These are phyloP conservation scores for Nicotiana rustica DNA, from an alignment of 305 asterid species.

Conservation along the genomic window DNA sequence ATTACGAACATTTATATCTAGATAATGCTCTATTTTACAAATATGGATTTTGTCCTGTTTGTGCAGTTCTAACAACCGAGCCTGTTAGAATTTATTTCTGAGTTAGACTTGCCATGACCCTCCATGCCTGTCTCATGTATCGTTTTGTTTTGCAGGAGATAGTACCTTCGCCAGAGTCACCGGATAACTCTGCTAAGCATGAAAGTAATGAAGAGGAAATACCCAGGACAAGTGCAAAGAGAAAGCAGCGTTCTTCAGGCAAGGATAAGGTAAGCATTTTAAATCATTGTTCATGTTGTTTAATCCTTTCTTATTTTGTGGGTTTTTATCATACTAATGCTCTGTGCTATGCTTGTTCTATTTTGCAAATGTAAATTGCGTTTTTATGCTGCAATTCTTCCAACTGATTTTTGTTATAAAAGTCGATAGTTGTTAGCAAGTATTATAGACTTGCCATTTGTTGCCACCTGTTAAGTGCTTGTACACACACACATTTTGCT, in stretches of 20 bases:
- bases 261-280: conserved; percentile 24
- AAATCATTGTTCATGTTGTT: not conserved
- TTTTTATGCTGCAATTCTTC: not conserved
- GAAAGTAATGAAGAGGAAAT: conserved; percentile 24
- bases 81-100: not conserved
- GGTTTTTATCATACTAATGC: not conserved
- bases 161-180: not conserved
- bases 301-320: conserved; percentile 11
- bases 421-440: conserved; percentile 3
- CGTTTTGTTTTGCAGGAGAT: conserved; percentile 13
- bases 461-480: not conserved
- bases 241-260: conserved; percentile 55
- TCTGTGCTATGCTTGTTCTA: not conserved
- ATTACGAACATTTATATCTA: not conserved
- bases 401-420: not conserved
- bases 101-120: not conserved
- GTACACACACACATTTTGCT: not conserved
- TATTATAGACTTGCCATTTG: not conserved
- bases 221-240: conserved; percentile 28
- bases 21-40: not conserved
- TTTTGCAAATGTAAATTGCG: not conserved
- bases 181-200: conserved; percentile 27
- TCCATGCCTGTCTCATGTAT: conserved; percentile 7
- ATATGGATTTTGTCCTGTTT: not conserved
- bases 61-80: not conserved